Percentiles rank a stretch among this genome's conserved stretches.
phyloP scores from a whole-genome alignment of 2,329 filamentous ascomycete genomes.

The Didymella pinodella region DNA sequence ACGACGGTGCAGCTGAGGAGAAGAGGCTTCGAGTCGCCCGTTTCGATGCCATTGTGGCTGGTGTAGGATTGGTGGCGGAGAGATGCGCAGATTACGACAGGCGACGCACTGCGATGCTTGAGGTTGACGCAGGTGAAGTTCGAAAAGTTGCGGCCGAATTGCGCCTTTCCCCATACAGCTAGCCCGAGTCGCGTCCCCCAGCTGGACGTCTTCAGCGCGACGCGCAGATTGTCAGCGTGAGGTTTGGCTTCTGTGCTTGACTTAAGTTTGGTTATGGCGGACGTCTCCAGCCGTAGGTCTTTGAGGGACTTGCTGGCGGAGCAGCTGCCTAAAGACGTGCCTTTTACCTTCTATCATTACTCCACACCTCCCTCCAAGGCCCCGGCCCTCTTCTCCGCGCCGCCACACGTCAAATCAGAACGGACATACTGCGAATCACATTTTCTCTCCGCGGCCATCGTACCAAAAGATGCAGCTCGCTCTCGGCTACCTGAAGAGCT shows the following conservation, averaged over 20 bases:
- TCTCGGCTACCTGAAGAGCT: constrained; percentile 57
- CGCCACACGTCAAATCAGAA: constrained; percentile 74
- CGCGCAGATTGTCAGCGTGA: constrained; percentile 5
- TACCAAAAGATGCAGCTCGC: constrained; percentile 37
- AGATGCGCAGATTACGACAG: constrained; percentile 24
- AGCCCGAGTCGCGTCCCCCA: constrained; percentile 31
- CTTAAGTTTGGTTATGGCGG: constrained; percentile 34
- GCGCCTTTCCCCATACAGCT: constrained; percentile 30
- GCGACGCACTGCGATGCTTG: constrained; percentile 18
- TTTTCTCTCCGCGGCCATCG: constrained; percentile 69
- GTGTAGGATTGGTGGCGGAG: constrained; percentile 24
- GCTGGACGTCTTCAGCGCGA: constrained; percentile 12
- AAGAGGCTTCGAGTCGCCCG: constrained; percentile 50
- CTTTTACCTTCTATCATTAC: constrained; percentile 81
- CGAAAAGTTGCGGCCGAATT: constrained; percentile 42
- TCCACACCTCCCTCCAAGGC: constrained; percentile 82
- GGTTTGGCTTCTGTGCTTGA: neutral
- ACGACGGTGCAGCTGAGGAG: constrained; percentile 36
- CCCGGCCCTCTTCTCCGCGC: constrained; percentile 79
- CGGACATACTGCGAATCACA: constrained; percentile 88
- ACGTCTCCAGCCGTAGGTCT: constrained; percentile 31
- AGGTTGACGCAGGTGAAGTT: constrained; percentile 17
- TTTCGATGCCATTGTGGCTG: constrained; percentile 58
- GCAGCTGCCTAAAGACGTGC: constrained; percentile 60
- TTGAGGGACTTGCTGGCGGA: constrained; percentile 59